Evolutionary conservation across 164 flowering plant species (phyloP), one percentile per base, ranked within the genome.

Genomic region (Aristolochia fimbriata): DNA sequence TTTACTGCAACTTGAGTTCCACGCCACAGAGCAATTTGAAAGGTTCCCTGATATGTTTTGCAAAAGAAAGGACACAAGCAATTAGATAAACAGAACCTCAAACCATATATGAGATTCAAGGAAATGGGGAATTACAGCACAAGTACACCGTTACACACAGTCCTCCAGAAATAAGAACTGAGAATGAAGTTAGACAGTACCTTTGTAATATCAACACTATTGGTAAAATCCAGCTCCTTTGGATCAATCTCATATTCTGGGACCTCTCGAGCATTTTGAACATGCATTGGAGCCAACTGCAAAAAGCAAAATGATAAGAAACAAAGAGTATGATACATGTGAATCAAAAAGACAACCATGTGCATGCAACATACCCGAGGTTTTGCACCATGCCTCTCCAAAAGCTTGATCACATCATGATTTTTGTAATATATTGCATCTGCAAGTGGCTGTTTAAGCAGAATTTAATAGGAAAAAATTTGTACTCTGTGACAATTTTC

Each of bases 1-100:
- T 93, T 93, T 15, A 90, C 97, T 22, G 99, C 99, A 77, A 93
- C 97, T 76, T 85, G 64, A n/a, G 74, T 93, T 45, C 99, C 99
- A 61, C 87, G 86, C 99, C 99, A 93, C 11, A 69, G 78, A 55
- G 95, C 96, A 31, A 74, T 75, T 25, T 76, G 65, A 57, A 70
- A 93, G 53, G 99, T 93, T 65, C 99, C 99, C 99, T 93, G 74
- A 63, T 27, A 33, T 24, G 55, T 46, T 62, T 55, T 7, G 24
- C 15, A 0, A 33, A 31, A 14, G 20, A 13, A 53, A 31, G 57
- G 15, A 4, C 7, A 51, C 15, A 59, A 62, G 52, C 4, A n/a
- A 24, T 6, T 3, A 21, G 21, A 51, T 21, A 22, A 21, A 27
- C 7, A 12, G 14, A 21, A 51, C 24, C 23, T 20, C 8, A 51